A percentile compares a stretch with the other conserved stretches of the same genome.
Conservation (phyloP, 1,139 yeast genomes). For the Geotrichum citri-aurantii region DNA sequence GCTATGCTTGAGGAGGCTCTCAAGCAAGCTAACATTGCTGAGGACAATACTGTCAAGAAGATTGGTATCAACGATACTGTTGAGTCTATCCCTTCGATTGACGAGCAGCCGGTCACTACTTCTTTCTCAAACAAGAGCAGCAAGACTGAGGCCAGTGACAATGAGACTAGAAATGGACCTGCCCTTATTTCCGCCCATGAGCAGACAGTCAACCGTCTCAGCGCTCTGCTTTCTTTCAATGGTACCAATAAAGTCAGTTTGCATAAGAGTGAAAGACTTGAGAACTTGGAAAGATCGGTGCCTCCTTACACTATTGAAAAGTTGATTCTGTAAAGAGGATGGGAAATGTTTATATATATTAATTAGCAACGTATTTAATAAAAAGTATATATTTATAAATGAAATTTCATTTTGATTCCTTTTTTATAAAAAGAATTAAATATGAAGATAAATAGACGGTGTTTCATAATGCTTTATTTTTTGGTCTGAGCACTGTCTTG, state of each 20-base stretch:
- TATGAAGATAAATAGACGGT: too few relatives aligned
- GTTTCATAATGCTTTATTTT: neutral
- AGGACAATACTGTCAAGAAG: conserved; percentile 22
- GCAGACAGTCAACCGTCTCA: conserved; percentile 22
- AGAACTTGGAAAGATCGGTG: conserved; percentile 27
- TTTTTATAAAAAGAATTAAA: too few relatives aligned
- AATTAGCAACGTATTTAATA: neutral
- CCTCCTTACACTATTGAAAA: conserved; percentile 30
- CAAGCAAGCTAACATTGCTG: conserved; percentile 30
- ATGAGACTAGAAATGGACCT: conserved; percentile 18
- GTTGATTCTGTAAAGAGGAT: conserved; percentile 23
- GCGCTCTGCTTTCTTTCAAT: conserved; percentile 16
- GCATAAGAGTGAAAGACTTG: conserved; percentile 34
- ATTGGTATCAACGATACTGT: conserved; percentile 6
- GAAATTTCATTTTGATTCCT: neutral
- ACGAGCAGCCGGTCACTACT: conserved; percentile 7
- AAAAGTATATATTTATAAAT: neutral
- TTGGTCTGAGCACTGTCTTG: neutral
- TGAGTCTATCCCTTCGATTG: conserved; percentile 13
- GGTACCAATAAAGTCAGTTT: conserved; percentile 16
- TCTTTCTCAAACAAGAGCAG: conserved; percentile 13
- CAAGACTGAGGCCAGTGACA: conserved; percentile 26
- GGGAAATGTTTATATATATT: neutral
- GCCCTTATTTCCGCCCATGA: conserved; percentile 23
- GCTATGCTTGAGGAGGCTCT: conserved; percentile 52